Percentiles rank a stretch among this genome's conserved stretches.
These are phyloP conservation scores for Kurtzmaniella cleridarum DNA, from an alignment of 805 yeast species.

Conservation along the genomic window DNA sequence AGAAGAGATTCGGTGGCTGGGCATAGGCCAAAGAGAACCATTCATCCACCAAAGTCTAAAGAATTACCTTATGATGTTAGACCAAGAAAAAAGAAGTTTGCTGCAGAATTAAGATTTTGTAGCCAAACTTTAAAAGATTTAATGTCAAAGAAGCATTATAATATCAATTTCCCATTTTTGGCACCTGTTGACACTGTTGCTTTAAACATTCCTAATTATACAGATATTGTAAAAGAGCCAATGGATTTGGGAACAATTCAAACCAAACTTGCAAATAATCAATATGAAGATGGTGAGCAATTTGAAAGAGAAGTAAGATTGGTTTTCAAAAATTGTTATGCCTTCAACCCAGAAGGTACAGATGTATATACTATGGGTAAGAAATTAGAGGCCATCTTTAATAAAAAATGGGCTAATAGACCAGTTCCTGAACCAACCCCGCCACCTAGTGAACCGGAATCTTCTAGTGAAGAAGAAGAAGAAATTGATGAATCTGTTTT, in stretches of 20 bases:
- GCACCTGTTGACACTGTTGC: slow-evolving; percentile 96
- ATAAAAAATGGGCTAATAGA: slow-evolving; percentile 77
- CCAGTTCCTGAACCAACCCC: slow-evolving; percentile 64
- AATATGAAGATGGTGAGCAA: slow-evolving; percentile 83
- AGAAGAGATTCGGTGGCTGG: slow-evolving; percentile 72
- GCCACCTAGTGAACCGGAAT: slow-evolving; percentile 39
- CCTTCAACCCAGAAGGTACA: slow-evolving; percentile 94
- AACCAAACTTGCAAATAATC: slow-evolving; percentile 75
- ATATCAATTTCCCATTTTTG: slow-evolving; percentile 83
- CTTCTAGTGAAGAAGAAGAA: slow-evolving; percentile 33
- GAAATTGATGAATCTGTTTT: slow-evolving; percentile 49
- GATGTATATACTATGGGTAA: slow-evolving; percentile 96
- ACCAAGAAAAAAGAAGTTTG: slow-evolving; percentile 88
- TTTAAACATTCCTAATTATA: slow-evolving; percentile 84
- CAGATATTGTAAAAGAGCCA: slow-evolving; percentile 81
- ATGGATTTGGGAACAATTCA: slow-evolving; percentile 91
- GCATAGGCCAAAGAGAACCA: slow-evolving; percentile 90
- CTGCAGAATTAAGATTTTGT: slow-evolving; percentile 84
- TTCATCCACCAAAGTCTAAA: slow-evolving; percentile 93
- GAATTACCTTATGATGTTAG: slow-evolving; percentile 87
- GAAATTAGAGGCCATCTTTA: slow-evolving; percentile 78
- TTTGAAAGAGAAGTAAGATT: slow-evolving; percentile 79
- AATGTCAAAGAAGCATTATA: slow-evolving; percentile 74
- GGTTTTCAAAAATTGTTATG: slow-evolving; percentile 84
- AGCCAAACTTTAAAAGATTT: slow-evolving; percentile 78